Evolutionary conservation across 305 asterid species (phyloP).

Genomic region (Fraxinus nigra): DNA sequence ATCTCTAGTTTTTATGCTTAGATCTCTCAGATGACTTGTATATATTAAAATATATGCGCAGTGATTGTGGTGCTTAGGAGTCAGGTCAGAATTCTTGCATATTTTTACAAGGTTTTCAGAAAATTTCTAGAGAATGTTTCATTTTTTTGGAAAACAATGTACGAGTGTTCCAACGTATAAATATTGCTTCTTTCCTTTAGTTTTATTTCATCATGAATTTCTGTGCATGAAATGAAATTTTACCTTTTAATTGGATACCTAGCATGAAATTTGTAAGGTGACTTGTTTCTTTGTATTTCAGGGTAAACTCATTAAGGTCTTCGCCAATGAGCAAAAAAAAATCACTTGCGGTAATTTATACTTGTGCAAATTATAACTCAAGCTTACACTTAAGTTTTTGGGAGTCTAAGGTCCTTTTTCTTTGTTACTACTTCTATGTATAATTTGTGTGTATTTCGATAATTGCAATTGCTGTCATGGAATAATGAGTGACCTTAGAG

Average conservation of each 20-base stretch:
- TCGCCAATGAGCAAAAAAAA: constrained; percentile 84
- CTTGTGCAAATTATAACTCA: constrained; percentile 20
- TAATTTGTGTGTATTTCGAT: not conserved
- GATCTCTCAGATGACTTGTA: constrained; percentile 4
- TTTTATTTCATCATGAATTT: constrained; percentile 5
- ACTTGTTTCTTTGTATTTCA: constrained; percentile 46
- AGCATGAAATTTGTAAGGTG: constrained; percentile 27
- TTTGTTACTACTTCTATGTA: constrained; percentile 3
- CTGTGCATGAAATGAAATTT: constrained; percentile 1
- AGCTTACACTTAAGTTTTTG: constrained; percentile 18
- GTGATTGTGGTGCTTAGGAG: not conserved
- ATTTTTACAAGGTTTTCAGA: not conserved
- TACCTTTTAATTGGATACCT: constrained; percentile 3
- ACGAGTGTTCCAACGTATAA: not conserved
- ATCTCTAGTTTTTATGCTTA: constrained; percentile 1
- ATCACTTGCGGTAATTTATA: constrained; percentile 73
- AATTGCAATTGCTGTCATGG: not conserved
- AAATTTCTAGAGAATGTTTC: constrained; percentile 4
- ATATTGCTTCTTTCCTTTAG: not conserved
- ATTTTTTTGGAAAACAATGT: not conserved
- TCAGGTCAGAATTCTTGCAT: constrained; percentile 16
- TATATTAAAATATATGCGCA: not conserved
- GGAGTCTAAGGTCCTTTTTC: constrained; percentile 16
- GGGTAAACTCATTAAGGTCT: constrained; percentile 95
- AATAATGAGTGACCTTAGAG: not conserved